These are phyloP conservation scores for Cercospora canescens DNA, from an alignment of 2,329 filamentous ascomycete species.

Conservation along the genomic window DNA sequence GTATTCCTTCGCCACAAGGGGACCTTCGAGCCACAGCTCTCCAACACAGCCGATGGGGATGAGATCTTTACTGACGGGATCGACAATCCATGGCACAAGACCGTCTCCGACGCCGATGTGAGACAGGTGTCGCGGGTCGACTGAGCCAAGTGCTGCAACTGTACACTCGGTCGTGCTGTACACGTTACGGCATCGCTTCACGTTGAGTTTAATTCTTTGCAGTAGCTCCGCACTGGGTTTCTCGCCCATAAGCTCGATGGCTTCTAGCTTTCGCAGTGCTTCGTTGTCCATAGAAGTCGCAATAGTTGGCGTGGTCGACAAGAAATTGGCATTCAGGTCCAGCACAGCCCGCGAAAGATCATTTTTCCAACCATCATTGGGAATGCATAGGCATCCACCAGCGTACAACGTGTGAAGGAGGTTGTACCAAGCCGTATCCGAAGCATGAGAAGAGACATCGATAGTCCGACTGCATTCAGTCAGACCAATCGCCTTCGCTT, in stretches of 20 bases:
- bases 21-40: conserved; percentile 49
- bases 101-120: neutral
- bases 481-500: neutral
- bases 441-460: neutral
- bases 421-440: neutral
- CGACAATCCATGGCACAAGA: neutral
- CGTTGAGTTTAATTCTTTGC: neutral
- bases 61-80: neutral
- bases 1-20: conserved; percentile 47
- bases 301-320: neutral
- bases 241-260: neutral
- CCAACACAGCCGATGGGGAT: conserved; percentile 29
- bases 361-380: neutral
- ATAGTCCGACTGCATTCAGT: neutral
- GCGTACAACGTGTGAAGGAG: neutral
- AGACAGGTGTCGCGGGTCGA: neutral
- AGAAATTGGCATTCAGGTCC: neutral
- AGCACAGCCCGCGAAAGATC: neutral
- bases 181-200: neutral
- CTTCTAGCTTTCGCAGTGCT: neutral
- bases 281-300: neutral
- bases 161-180: conserved; percentile 7
- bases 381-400: conserved; percentile 1
- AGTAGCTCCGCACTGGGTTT: neutral
- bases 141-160: neutral